phyloP scores from a whole-genome alignment of 2,329 filamentous ascomycete species.

The Chalaropsis thielavioides region DNA sequence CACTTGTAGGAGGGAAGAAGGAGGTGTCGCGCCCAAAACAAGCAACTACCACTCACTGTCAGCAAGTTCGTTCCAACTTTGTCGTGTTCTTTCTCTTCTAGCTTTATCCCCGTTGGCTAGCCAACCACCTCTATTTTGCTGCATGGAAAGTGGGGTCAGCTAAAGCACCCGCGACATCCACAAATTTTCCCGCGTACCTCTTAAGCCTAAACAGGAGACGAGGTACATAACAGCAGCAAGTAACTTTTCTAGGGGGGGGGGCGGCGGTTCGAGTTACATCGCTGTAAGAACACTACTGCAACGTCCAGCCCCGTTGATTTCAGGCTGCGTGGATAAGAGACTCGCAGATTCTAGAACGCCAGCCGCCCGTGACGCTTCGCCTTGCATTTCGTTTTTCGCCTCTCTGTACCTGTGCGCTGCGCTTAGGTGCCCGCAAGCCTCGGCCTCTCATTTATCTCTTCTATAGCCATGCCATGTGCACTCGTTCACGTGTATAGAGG shows the following conservation, averaged over 20 bases:
- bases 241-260: not conserved
- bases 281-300: not conserved
- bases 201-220: not conserved
- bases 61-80: too few relatives aligned
- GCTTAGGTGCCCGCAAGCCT: not conserved
- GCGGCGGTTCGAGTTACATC: not conserved
- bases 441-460: not conserved
- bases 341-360: not conserved
- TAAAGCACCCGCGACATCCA: not conserved
- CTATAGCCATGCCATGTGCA: not conserved
- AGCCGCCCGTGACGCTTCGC: not conserved
- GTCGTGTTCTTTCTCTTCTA: too few relatives aligned
- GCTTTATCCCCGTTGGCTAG: not conserved
- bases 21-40: too few relatives aligned
- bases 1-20: too few relatives aligned
- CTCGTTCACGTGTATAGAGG: too few relatives aligned
- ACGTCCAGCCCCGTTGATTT: conserved; percentile 8
- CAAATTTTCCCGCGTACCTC: not conserved
- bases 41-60: too few relatives aligned
- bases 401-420: not conserved
- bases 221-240: not conserved
- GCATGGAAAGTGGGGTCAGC: not conserved
- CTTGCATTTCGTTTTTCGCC: not conserved
- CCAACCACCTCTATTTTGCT: conserved; percentile 8
- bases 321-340: not conserved